phyloP scores from a whole-genome alignment of 176 grass and related monocot species.

The Elaeis guineensis region DNA sequence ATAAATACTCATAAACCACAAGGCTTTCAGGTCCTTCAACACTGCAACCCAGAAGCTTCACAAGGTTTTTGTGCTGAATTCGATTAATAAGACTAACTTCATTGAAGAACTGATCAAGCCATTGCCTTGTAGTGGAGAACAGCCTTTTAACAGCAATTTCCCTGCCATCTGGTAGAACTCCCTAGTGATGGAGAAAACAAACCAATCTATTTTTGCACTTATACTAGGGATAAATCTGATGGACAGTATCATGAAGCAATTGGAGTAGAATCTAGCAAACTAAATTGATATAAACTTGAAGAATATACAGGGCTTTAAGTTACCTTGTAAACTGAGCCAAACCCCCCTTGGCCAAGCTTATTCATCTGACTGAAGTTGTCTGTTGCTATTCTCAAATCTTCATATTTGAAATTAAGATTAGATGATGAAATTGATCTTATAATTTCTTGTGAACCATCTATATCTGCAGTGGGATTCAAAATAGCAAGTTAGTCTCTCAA shows the following conservation, averaged over 20 bases:
- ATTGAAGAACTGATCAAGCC: constrained; percentile 73
- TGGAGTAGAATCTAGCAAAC: too few relatives aligned
- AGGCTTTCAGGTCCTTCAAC: constrained; percentile 80
- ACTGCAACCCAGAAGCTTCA: constrained; percentile 73
- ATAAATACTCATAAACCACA: constrained; percentile 82
- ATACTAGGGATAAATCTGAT: too few relatives aligned
- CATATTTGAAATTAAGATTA: constrained; percentile 51
- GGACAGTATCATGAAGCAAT: too few relatives aligned
- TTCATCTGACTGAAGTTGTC: constrained; percentile 62
- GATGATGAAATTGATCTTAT: constrained; percentile 57
- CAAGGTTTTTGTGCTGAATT: constrained; percentile 85
- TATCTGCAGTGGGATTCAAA: constrained; percentile 24
- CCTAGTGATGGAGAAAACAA: constrained; percentile 23
- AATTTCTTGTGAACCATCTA: constrained; percentile 41
- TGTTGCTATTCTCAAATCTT: constrained; percentile 48
- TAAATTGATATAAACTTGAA: too few relatives aligned
- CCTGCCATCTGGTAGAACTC: constrained; percentile 50
- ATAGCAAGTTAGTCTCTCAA: neutral
- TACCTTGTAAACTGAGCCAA: constrained; percentile 80
- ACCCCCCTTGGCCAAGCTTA: constrained; percentile 75
- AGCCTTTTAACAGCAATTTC: constrained; percentile 81
- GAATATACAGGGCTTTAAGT: neutral
- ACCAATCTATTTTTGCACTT: too few relatives aligned
- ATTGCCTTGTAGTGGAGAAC: constrained; percentile 54
- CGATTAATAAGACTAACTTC: constrained; percentile 66